Evolutionary conservation across 2,329 filamentous ascomycete species (phyloP).

Genomic region (Ophiocordyceps australis): DNA sequence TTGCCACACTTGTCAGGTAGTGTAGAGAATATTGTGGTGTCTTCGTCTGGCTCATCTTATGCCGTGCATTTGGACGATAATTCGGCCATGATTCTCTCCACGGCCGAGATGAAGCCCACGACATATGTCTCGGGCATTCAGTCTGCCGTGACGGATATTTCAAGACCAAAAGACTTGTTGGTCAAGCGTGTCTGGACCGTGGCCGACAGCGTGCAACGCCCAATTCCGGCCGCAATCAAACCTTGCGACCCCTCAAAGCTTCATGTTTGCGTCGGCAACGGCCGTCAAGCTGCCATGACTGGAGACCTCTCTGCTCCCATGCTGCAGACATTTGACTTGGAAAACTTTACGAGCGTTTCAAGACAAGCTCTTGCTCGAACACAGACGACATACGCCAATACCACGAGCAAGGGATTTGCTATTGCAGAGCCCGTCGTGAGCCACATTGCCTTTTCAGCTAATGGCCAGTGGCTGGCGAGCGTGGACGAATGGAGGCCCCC

Average conservation of each 20-base stretch:
- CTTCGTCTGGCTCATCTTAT: slow-evolving; percentile 62
- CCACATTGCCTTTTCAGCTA: slow-evolving; percentile 54
- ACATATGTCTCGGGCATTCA: slow-evolving; percentile 76
- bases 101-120: slow-evolving; percentile 70
- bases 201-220: slow-evolving; percentile 22
- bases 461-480: slow-evolving; percentile 81
- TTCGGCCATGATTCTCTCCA: slow-evolving; percentile 77
- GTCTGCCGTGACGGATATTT: slow-evolving; percentile 30
- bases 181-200: slow-evolving; percentile 32
- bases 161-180: slow-evolving; percentile 30
- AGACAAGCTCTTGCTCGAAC: slow-evolving; percentile 81
- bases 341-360: slow-evolving; percentile 57
- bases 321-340: slow-evolving; percentile 78
- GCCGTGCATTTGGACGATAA: slow-evolving; percentile 80
- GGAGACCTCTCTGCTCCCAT: slow-evolving; percentile 32
- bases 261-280: slow-evolving; percentile 48
- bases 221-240: slow-evolving; percentile 42
- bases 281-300: slow-evolving; percentile 36
- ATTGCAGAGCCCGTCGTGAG: slow-evolving; percentile 66
- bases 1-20: slow-evolving; percentile 79
- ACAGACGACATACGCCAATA: slow-evolving; percentile 66
- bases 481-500: slow-evolving; percentile 82
- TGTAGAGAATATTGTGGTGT: slow-evolving; percentile 73
- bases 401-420: slow-evolving; percentile 50
- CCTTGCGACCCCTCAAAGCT: slow-evolving; percentile 45